phyloP scores from a whole-genome alignment of 208 protist genomes.

The Leptomonas pyrrhocoris region DNA sequence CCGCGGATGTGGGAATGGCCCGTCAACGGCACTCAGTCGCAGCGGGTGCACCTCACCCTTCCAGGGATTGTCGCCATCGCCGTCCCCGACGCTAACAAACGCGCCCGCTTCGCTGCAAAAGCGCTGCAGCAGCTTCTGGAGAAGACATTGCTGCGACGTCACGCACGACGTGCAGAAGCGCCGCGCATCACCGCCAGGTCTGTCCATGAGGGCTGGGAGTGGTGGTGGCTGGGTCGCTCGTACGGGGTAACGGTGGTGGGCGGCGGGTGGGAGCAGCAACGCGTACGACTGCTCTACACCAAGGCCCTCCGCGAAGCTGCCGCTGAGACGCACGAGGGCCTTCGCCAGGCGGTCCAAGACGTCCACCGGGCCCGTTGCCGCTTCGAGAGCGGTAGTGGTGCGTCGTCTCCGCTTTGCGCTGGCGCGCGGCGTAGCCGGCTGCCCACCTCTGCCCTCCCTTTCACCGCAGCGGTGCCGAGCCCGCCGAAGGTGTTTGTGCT shows the following conservation, averaged over 20 bases:
- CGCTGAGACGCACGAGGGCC: constrained; percentile 5
- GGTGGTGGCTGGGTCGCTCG: constrained; percentile 29
- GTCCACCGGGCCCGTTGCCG: constrained; percentile 25
- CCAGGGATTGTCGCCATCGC: constrained; percentile 16
- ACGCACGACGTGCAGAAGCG: neutral
- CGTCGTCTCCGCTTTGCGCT: neutral
- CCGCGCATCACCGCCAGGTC: neutral
- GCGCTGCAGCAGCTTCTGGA: constrained; percentile 29
- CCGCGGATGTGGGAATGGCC: constrained; percentile 8
- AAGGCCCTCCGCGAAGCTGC: constrained; percentile 34
- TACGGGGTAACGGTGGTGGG: constrained; percentile 36
- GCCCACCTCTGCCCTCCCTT: constrained; percentile 17
- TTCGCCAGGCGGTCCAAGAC: constrained; percentile 20
- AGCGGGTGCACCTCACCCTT: constrained; percentile 13
- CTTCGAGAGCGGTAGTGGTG: constrained; percentile 7
- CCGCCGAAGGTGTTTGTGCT: constrained; percentile 23
- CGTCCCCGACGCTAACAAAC: constrained; percentile 7
- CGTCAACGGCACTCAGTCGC: constrained; percentile 1
- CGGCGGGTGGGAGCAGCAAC: constrained; percentile 35
- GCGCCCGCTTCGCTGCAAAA: constrained; percentile 5
- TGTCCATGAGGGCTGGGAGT: neutral
- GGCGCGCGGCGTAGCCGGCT: constrained; percentile 2
- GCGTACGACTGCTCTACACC: constrained; percentile 36
- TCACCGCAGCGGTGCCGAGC: constrained; percentile 10
- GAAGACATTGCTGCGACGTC: constrained; percentile 15